Percentiles rank a stretch among this genome's conserved stretches.
Evolutionary conservation across 164 flowering plant genomes (phyloP).

Genomic region (Kingdonia uniflora): DNA sequence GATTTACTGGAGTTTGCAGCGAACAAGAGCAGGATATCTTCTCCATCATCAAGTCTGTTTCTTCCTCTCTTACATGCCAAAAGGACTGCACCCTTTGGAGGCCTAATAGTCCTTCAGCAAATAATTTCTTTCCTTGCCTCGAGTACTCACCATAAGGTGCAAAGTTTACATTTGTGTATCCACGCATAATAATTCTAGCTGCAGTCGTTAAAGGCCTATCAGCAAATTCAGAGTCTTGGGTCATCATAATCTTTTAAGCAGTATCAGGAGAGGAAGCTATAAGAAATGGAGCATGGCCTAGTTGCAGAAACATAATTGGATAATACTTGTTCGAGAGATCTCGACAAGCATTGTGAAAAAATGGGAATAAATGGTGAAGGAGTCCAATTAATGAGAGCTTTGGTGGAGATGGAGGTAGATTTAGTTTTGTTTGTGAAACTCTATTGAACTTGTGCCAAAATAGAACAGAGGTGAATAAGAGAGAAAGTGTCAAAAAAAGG

Average conservation of each 20-base stretch:
- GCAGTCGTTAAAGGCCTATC: not conserved
- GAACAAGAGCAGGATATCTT: not conserved
- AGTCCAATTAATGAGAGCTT: no score
- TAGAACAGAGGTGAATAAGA: no score
- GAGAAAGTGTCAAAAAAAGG: no score
- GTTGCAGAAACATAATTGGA: not conserved
- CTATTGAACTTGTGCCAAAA: no score
- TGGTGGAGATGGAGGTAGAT: not conserved
- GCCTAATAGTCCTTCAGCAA: not conserved
- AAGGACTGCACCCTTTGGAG: not conserved
- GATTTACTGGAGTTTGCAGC: not conserved
- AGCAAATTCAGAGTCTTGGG: not conserved
- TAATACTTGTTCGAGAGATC: not conserved
- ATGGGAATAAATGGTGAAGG: not conserved
- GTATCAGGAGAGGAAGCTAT: not conserved
- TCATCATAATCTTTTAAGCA: not conserved
- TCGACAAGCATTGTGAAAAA: not conserved
- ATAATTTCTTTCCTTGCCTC: not conserved
- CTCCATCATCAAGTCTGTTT: not conserved
- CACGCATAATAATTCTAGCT: not conserved
- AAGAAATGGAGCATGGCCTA: conserved; percentile 3
- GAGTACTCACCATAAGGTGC: not conserved
- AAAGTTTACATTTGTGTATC: not conserved
- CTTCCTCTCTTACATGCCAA: not conserved
- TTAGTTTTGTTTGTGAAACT: not conserved